Percentiles rank a stretch among this genome's conserved stretches.
Evolutionary conservation across 75 land plant genomes (phyloP).

Genomic region (Cunninghamia lanceolata): DNA sequence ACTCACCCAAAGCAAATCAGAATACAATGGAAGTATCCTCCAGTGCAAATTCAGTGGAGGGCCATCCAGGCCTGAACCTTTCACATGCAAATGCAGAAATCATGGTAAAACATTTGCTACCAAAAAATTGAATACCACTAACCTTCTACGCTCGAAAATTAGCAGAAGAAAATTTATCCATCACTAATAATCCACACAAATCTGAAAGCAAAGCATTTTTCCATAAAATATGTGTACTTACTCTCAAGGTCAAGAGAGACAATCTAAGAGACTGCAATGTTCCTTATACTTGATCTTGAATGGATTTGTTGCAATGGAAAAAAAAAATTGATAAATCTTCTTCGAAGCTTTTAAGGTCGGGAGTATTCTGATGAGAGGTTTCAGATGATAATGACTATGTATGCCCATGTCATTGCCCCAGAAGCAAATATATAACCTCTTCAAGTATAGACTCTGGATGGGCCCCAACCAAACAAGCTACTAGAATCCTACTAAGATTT

Average conservation of each 20-base stretch:
- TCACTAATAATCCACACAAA: neutral
- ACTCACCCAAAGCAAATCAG: neutral
- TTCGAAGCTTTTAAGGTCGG: constrained; percentile 37
- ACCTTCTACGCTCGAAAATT: neutral
- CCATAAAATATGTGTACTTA: neutral
- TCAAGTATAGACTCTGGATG: constrained; percentile 83
- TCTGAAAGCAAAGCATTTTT: neutral
- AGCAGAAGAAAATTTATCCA: neutral
- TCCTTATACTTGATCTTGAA: constrained; percentile 80
- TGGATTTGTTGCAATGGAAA: constrained; percentile 80
- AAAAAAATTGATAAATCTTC: constrained; percentile 92
- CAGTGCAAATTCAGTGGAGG: neutral
- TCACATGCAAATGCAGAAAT: neutral
- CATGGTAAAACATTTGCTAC: neutral
- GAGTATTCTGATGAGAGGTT: constrained; percentile 44
- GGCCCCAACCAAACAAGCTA: constrained; percentile 84
- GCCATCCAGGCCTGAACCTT: neutral
- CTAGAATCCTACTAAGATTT: constrained; percentile 71
- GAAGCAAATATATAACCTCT: constrained; percentile 67
- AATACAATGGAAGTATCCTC: neutral
- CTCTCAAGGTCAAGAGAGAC: constrained; percentile 7
- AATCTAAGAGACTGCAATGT: constrained; percentile 76
- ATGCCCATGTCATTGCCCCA: constrained; percentile 57
- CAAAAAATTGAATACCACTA: neutral
- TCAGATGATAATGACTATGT: constrained; percentile 61